These are phyloP conservation scores for Mycosarcoma mackinlayi DNA, from an alignment of 1,284 basidiomycete genomes.

Conservation along the genomic window DNA sequence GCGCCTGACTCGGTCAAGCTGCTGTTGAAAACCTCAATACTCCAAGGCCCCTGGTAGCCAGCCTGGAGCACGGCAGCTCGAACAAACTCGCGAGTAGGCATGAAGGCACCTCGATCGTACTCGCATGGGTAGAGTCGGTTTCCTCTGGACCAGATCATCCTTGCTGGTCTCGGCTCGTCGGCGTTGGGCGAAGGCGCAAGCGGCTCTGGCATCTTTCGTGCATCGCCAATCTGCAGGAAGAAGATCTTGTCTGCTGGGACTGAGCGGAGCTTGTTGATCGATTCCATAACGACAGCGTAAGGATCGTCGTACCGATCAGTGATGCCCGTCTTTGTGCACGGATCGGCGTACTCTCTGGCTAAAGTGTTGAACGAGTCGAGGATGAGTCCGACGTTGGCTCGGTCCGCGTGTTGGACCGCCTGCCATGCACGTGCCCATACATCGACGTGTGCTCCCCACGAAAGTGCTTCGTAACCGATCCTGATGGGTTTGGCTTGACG, in stretches of 20 bases:
- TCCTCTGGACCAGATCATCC: slow-evolving; percentile 68
- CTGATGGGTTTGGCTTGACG: slow-evolving; percentile 28
- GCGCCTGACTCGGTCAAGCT: slow-evolving; percentile 46
- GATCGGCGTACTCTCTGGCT: slow-evolving; percentile 67
- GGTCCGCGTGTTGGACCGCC: slow-evolving; percentile 60
- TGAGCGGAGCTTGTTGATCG: slow-evolving; percentile 35
- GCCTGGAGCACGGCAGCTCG: slow-evolving; percentile 58
- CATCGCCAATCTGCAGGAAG: slow-evolving; percentile 69
- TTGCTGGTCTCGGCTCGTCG: slow-evolving; percentile 63
- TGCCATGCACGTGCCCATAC: slow-evolving; percentile 68
- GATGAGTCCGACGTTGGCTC: slow-evolving; percentile 67
- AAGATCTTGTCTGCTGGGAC: slow-evolving; percentile 63
- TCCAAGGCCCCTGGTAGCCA: slow-evolving; percentile 68
- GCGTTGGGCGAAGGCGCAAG: slow-evolving; percentile 57
- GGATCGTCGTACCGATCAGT: slow-evolving; percentile 41
- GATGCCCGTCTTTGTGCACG: slow-evolving; percentile 51
- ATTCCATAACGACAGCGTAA: slow-evolving; percentile 49
- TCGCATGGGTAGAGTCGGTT: slow-evolving; percentile 69
- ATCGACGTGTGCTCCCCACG: slow-evolving; percentile 59
- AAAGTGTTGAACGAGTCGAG: slow-evolving; percentile 70
- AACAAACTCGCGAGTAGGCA: slow-evolving; percentile 67
- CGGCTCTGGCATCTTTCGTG: slow-evolving; percentile 42
- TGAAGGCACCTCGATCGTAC: slow-evolving; percentile 63
- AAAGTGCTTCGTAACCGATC: slow-evolving; percentile 62
- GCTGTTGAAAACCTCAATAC: slow-evolving; percentile 69